Evolutionary conservation across 2,329 filamentous ascomycete species (phyloP).

Genomic region (Fusarium sp.): DNA sequence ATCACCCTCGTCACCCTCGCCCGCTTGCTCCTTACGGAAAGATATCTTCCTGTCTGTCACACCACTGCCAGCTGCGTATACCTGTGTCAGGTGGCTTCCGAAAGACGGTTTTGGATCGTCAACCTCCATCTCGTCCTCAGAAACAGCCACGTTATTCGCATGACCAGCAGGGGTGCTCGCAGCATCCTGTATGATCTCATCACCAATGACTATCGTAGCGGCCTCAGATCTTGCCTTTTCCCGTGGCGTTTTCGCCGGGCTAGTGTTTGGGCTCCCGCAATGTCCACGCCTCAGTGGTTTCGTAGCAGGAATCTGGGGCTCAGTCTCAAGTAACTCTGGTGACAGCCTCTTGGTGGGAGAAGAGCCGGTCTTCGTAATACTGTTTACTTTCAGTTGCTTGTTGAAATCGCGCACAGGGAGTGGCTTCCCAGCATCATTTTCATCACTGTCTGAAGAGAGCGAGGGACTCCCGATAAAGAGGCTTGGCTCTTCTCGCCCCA

Average conservation of each 20-base stretch:
- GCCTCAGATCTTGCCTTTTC: conserved; percentile 5
- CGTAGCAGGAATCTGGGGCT: conserved; percentile 32
- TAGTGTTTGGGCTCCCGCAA: neutral
- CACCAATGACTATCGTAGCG: conserved; percentile 37
- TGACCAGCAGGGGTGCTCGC: neutral
- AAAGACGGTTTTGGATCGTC: conserved; percentile 30
- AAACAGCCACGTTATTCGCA: neutral
- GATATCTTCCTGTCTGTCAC: neutral
- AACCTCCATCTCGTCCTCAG: neutral
- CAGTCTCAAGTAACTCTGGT: neutral
- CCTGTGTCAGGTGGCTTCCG: conserved; percentile 29
- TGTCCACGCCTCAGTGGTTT: conserved; percentile 16
- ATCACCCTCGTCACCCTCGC: conserved; percentile 4
- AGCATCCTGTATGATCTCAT: conserved; percentile 14
- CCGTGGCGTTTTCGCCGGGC: neutral
- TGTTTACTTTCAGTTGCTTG: conserved; percentile 44
- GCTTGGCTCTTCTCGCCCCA: conserved; percentile 14
- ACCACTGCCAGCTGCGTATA: conserved; percentile 27
- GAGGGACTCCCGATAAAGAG: conserved; percentile 23
- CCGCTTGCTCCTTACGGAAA: conserved; percentile 21
- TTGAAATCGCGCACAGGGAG: conserved; percentile 49
- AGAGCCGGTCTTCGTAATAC: neutral
- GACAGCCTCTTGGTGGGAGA: neutral
- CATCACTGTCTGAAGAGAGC: conserved; percentile 23
- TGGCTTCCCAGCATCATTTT: conserved; percentile 33